Evolutionary conservation across 768 basidiomycete genomes (phyloP).

Genomic region (Vararia minispora): DNA sequence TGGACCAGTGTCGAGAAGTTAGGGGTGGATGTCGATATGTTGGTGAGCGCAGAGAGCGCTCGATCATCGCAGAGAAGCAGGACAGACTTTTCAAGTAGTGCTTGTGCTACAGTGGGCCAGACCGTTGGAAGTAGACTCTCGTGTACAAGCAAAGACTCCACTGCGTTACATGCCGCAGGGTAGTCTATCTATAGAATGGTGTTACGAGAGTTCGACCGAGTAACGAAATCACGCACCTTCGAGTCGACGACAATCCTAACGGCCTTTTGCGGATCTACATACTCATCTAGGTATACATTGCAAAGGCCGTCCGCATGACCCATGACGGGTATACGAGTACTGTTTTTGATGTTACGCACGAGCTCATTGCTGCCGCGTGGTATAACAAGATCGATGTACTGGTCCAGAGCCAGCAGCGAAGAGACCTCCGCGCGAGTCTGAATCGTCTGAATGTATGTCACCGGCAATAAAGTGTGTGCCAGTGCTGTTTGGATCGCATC

Average conservation of each 20-base stretch:
- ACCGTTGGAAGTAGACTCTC: constrained; percentile 53
- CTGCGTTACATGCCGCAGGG: constrained; percentile 91
- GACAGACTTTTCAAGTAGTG: constrained; percentile 60
- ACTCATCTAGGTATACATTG: constrained; percentile 78
- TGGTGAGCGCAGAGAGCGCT: constrained; percentile 44
- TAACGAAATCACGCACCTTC: constrained; percentile 45
- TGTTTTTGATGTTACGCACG: constrained; percentile 80
- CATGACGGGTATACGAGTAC: constrained; percentile 93
- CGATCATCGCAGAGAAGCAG: constrained; percentile 68
- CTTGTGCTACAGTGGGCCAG: constrained; percentile 73
- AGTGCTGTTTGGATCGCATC: constrained; percentile 73
- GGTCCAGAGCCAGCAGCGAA: constrained; percentile 73
- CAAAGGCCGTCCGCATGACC: constrained; percentile 98
- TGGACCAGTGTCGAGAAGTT: constrained; percentile 38
- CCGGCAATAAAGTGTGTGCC: constrained; percentile 58
- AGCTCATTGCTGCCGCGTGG: constrained; percentile 90
- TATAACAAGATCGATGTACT: constrained; percentile 94
- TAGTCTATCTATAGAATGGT: constrained; percentile 60
- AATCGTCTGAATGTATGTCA: constrained; percentile 81
- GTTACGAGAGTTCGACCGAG: neutral
- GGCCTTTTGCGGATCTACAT: constrained; percentile 71
- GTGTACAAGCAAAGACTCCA: constrained; percentile 85
- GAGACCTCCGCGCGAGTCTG: constrained; percentile 89
- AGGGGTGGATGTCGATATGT: too few species aligned
- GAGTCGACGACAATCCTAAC: constrained; percentile 77